A percentile compares a stretch with the other conserved stretches of the same genome.
Conservation (phyloP, 164 flowering plant species). For the Stephania yunnanensis region DNA sequence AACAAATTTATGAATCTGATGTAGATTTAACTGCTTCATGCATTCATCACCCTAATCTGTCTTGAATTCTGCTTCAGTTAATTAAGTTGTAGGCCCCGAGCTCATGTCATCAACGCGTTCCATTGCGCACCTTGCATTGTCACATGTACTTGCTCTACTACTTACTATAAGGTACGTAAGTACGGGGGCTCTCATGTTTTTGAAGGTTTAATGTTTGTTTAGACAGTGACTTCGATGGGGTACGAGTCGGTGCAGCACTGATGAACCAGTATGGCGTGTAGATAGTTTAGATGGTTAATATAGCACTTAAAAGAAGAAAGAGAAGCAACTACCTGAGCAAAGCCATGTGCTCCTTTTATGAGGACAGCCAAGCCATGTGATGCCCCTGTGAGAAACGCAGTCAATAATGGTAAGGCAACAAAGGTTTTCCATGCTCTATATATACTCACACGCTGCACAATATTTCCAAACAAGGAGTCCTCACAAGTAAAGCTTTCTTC, state of each 20-base stretch:
- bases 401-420: neutral
- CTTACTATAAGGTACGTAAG: neutral
- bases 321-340: neutral
- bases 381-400: neutral
- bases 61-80: neutral
- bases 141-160: neutral
- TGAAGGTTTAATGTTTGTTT: neutral
- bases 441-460: neutral
- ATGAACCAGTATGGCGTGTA: neutral
- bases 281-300: neutral
- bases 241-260: neutral
- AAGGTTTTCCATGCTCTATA: neutral
- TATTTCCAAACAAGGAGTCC: neutral
- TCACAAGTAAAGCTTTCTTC: neutral
- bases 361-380: constrained; percentile 7
- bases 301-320: neutral
- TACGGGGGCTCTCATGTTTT: neutral
- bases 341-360: neutral
- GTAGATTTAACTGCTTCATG: neutral
- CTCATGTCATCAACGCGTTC: neutral
- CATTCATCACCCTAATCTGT: neutral
- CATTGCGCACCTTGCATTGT: neutral
- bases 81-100: neutral
- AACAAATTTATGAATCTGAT: neutral
- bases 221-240: neutral